Base-by-base conservation (phyloP, 192 early-diverging fungal species). In the Rhizophagus sp. region DNA sequence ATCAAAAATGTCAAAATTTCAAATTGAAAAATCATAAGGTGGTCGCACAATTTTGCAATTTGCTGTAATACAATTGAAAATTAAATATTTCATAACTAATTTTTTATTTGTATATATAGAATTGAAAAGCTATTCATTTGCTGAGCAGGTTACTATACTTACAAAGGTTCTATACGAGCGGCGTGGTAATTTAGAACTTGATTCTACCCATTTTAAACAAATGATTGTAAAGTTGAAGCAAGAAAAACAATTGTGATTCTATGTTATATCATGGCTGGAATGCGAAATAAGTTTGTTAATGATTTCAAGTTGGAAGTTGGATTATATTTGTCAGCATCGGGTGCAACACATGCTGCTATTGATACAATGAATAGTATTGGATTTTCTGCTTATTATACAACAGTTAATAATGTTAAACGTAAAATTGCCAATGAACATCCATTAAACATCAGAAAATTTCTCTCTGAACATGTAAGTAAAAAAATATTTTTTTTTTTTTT, bases 221-320 rank as follows among this genome's bases (percentile, higher is more conserved):
- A 47, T 47, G 44, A 77, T 66, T 25, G 44, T 44, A 64, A 25
- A 66, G 36, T 41, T 66, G 50, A 74, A 61, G 73, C 50, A 61
- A 74, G 44, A 66, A 66, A 64, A 25, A 10, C 24, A 77, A 47
- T 76, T 30, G 75, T 65, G 2, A 22, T 0, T n/a, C 44, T 77
- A 49, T 77, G 39, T 66, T 77, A 77, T 10, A 44, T 66, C 3
- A 49, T 77, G n/a, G 75, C 75, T 33, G 75, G 63, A 36, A 15
- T 77, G 24, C 5, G 24, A 47, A 77, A 77, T 44, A 77, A 66
- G 24, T 77, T 77, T 41, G 44, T 77, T 47, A 77, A 77, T 65
- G 5, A 47, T 19, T n/a, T 25, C 41, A 76, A 76, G 12, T 13
- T 66, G 44, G 62, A 77, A 25, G 25, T 77, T 2, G 63, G 62